phyloP scores from a whole-genome alignment of 345 rosid species.

The Bretschneidera sinensis region DNA sequence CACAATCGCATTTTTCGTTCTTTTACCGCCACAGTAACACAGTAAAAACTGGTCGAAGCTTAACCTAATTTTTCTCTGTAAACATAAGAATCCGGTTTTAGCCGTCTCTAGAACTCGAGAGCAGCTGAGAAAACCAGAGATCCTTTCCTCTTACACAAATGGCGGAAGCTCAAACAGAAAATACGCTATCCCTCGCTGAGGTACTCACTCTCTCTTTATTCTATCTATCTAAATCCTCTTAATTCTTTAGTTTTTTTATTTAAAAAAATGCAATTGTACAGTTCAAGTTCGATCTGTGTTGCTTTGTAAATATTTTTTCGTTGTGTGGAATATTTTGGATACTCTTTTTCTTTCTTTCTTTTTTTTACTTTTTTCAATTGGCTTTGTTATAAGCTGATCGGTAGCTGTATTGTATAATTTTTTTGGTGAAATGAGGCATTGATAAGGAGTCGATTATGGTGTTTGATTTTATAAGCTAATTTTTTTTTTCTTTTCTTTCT shows the following conservation, averaged over 20 bases:
- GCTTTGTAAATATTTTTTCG: not conserved
- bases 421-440: too few relatives aligned
- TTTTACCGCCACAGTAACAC: too few relatives aligned
- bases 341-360: not conserved
- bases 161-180: conserved; percentile 56
- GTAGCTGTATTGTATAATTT: not conserved
- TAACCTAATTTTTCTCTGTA: too few relatives aligned
- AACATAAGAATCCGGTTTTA: not conserved
- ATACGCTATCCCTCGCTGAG: conserved; percentile 54
- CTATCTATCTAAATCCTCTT: not conserved
- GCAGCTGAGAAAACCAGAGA: conserved; percentile 15
- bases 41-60: too few relatives aligned
- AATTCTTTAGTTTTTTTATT: not conserved
- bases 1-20: too few relatives aligned
- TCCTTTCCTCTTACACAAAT: conserved; percentile 34
- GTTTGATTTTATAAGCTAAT: too few relatives aligned
- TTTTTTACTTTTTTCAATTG: not conserved
- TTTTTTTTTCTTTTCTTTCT: too few relatives aligned
- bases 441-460: too few relatives aligned
- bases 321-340: not conserved
- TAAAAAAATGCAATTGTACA: not conserved
- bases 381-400: not conserved
- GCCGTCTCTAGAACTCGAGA: conserved; percentile 16
- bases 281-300: not conserved
- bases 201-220: conserved; percentile 39